These are phyloP conservation scores for Penicillium sp. DNA, from an alignment of 2,329 filamentous ascomycete genomes.

Conservation along the genomic window DNA sequence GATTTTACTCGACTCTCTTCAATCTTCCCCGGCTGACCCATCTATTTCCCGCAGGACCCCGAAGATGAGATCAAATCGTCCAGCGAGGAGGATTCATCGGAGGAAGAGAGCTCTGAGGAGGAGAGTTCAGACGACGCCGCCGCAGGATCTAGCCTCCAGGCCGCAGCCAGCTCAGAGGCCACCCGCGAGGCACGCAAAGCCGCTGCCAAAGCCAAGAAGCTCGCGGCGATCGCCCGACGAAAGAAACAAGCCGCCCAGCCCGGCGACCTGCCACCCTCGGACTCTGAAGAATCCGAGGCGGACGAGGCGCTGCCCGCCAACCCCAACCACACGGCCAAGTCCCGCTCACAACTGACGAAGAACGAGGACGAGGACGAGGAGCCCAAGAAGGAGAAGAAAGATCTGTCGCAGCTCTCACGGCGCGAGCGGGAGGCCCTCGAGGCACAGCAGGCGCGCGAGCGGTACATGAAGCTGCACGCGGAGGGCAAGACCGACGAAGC, in stretches of 20 bases:
- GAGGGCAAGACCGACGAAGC: slow-evolving; percentile 97
- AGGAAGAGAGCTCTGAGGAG: slow-evolving; percentile 50
- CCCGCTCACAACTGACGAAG: slow-evolving; percentile 67
- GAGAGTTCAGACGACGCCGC: slow-evolving; percentile 48
- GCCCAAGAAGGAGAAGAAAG: slow-evolving; percentile 39
- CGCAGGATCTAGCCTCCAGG: slow-evolving; percentile 48
- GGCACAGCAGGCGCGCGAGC: slow-evolving; percentile 83
- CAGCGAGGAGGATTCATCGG: slow-evolving; percentile 50
- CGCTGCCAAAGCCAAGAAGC: slow-evolving; percentile 85
- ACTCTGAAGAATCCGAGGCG: slow-evolving; percentile 51
- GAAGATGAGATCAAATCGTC: slow-evolving; percentile 39
- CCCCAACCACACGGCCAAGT: slow-evolving; percentile 75
- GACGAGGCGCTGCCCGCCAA: slow-evolving; percentile 65
- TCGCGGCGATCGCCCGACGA: slow-evolving; percentile 77
- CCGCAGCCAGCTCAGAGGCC: slow-evolving; percentile 51
- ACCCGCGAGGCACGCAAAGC: slow-evolving; percentile 86
- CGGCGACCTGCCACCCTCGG: slow-evolving; percentile 79
- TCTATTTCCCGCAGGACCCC: slow-evolving; percentile 30
- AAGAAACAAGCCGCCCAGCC: slow-evolving; percentile 70
- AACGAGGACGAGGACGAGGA: slow-evolving; percentile 59
- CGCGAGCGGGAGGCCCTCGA: slow-evolving; percentile 76
- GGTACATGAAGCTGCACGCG: slow-evolving; percentile 86
- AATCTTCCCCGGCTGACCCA: not conserved
- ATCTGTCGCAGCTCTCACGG: slow-evolving; percentile 59
- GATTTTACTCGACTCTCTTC: not conserved